Base-by-base conservation (phyloP, 2,329 filamentous ascomycete genomes). In the Calonectria hongkongensis region DNA sequence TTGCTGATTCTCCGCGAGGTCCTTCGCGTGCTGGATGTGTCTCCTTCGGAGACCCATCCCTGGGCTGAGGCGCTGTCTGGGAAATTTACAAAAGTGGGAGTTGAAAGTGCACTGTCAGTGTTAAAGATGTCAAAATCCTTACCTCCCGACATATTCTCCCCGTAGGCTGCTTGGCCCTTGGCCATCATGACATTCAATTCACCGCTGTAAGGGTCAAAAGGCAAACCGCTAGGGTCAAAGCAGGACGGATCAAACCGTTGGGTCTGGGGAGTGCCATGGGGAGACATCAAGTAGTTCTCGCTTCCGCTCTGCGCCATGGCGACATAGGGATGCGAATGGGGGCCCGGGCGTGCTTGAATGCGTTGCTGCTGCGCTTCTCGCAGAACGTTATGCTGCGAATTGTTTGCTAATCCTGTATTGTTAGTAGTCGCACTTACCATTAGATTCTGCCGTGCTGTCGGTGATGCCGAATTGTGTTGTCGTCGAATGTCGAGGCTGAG, bases 361-460 rank as follows among this genome's bases (percentile, higher is more conserved):
- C 91, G 92, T 89, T 95, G 94, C 92, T 94, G 92, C 91, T 96
- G 95, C 92, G 93, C 90, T 94, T 94, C 94, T 93, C 93, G 94
- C 92, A 95, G 90, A 87, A 92, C 89, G 68, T 80, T 78, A 90
- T 95, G 93, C 91, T 96, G 94, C 90, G 88, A 87, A 79, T 74
- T 79, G 73, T 76, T 86, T 87, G 89, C 80, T 88, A 88, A 85
- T 89, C 87, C 87, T 88, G 86, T 83, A 83, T 87, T 84, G 86
- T 89, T 91, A 86, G 87, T 89, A 84, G 81, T 79, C 77, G 84
- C 88, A 86, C 87, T 88, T 88, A 89, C 86, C 87, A 83, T 81
- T 68, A 79, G 78, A 65, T 80, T 78, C 75, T 83, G 82, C 81
- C 80, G 71, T 76, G 76, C 65, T 75, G 80, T 76, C 66, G 76